Evolutionary conservation across 306 rosid species (phyloP), one percentile per base, ranked within the genome.

Genomic region (Geum urbanum): DNA sequence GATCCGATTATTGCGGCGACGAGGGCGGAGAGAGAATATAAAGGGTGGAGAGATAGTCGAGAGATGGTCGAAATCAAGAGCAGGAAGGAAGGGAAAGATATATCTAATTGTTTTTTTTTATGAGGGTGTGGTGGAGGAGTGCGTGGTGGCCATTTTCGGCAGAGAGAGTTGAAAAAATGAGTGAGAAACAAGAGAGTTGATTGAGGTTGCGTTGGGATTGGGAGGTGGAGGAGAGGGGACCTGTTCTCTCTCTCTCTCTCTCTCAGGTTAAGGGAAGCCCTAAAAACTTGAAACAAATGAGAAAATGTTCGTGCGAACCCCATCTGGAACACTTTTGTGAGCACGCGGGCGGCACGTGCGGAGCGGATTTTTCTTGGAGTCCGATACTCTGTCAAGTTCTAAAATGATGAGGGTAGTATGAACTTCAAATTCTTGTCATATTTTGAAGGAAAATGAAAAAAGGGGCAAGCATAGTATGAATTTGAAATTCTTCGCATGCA

Each of bases 91-190:
- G n/a, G n/a, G n/a, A n/a, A n/a, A n/a, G n/a, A n/a, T n/a, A n/a
- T 51, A 52, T 52, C 62, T 11, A 3, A 3, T 13, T 37, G 5
- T 49, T 61, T 27, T 12, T 58, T 6, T 52, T 20, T 44, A 41
- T 6, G 35, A 67, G 52, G 61, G 39, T 69, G 73, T 69, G 73
- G 73, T 40, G 63, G 73, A 69, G 63, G 73, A 18, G 65, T 50
- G 82, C 55, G 74, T 65, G 74, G 81, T 47, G 81, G 83, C 78
- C 86, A 83, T 77, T 85, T 82, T 76, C 83, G 77, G 82, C 81
- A 66, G 71, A 69, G 67, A 74, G 74, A 67, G 81, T 67, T 64
- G 64, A 49, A 72, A 24, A 50, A 8, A 6, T 15, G 22, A 74
- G 47, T 14, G 12, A 32, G 62, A 19, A 9, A 24, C 8, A 48